Base-by-base conservation (phyloP, 192 early-diverging fungal species). In the Umbelopsis isabellina region DNA sequence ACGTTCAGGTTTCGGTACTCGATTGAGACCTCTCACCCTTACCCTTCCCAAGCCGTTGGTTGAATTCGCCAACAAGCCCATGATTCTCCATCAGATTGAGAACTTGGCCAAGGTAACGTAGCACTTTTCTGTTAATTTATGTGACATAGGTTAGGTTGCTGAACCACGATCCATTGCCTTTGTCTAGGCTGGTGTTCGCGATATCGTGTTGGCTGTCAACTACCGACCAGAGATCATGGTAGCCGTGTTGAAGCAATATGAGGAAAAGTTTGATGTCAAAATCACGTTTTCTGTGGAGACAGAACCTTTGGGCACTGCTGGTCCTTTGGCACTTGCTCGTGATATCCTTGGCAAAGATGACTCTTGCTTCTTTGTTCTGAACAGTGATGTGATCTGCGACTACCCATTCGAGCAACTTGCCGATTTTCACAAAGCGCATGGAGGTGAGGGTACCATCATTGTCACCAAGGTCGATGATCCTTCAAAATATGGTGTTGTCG, bases 41-140 rank as follows among this genome's bases (percentile, higher is more conserved):
- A 91, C 97, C 48, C 85, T 95, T 51, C 98, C 98, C 68, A 99
- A 99, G 85, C 98, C 98, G 53, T 87, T 99, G 53, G 97, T 99
- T n/a, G 97, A 99, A 83, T 99, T 99, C 84, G 94, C 94, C 33
- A 99, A 99, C 88, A 93, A 88, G 82, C 97, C 94, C 67, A 98
- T 99, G 93, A 97, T 99, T 84, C 86, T 97, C 68, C 98, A 99
- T 82, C 98, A 99, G 84, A 98, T 99, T 73, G 97, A 97, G 79
- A 93, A 91, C 6, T 85, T 99, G 16, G 94, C 91, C 47, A 92
- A 97, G 93, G 97, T 97, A 85, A 61, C 37, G 12, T 12, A 4
- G 15, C 3, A 13, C 0, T 35, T 15, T 12, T 0, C 33, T 25
- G 18, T 61, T 30, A 4, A 15, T 27, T 6, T 1, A 5, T 41